Evolutionary conservation across 352 stramenopile genomes (phyloP), one percentile per base, ranked within the genome.

Genomic region (Vaucheria bursata): DNA sequence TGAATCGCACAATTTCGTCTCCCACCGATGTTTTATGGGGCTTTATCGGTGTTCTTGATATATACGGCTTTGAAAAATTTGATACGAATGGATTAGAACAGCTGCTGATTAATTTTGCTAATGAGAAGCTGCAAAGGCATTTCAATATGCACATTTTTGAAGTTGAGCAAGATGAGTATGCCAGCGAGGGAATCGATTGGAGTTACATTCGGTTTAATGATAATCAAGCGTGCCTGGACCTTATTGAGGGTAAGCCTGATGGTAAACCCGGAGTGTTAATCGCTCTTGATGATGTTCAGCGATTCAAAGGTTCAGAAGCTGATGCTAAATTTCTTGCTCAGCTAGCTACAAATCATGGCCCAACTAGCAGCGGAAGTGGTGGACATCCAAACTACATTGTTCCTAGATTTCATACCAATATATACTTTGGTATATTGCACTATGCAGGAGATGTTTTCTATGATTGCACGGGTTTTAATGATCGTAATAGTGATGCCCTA

Each of bases 21-120:
- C 66, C 75, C 64, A 29, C 64, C n/a, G 2, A 8, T 34, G 35
- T 2, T 8, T 33, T 64, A 39, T 81, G 76, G 76, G 76, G 76
- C 18, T 91, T 86, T 66, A 97, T 97, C 52, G 95, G 95, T 73
- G 94, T 99, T 38, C 85, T 99, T 68, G 95, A 99, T 91, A 99
- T 99, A 83, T 99, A 98, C 83, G 95, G 95, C 39, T 99, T 99
- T 79, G 95, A 99, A 85, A 95, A 96, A 79, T 99, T 99, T 77
- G 90, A 85, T 59, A 80, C 66, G 18, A 96, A 96, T 79, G 89
- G 89, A 52, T 94, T 96, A 75, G 91, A 96, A 79, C 91, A 96
- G 82, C 94, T 96, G 72, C 93, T 91, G 69, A 95, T 95, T 85
- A 95, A 95, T 85, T 91, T 94, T 78, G 90, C 88, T 32, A 95